phyloP scores from a whole-genome alignment of 768 basidiomycete genomes.

The Boletus insuetus region DNA sequence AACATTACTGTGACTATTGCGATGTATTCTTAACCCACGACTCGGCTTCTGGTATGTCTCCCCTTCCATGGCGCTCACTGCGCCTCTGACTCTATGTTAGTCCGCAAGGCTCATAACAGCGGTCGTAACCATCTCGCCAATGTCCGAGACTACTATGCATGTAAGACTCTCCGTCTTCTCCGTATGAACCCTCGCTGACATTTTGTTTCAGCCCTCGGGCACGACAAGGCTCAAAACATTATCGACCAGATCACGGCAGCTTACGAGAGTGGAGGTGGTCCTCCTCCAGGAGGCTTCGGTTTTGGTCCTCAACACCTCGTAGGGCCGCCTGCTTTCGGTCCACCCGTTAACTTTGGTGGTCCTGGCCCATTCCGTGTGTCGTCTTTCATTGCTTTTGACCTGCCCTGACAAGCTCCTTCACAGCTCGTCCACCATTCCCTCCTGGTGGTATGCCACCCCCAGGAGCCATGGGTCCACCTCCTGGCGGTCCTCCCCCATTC shows the following conservation, averaged over 20 bases:
- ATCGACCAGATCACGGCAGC: slow-evolving; percentile 97
- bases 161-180: slow-evolving; percentile 40
- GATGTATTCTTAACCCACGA: slow-evolving; percentile 95
- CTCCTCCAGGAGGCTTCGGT: slow-evolving; percentile 84
- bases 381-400: neutral
- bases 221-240: slow-evolving; percentile 97
- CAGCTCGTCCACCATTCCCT: slow-evolving; percentile 70
- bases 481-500: slow-evolving; percentile 68
- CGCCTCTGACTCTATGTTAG: slow-evolving; percentile 39
- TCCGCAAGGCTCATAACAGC: slow-evolving; percentile 97
- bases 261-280: slow-evolving; percentile 83
- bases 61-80: neutral
- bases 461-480: slow-evolving; percentile 50
- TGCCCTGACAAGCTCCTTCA: slow-evolving; percentile 8
- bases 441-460: slow-evolving; percentile 51
- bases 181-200: slow-evolving; percentile 2
- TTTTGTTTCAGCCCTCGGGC: slow-evolving; percentile 62
- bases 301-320: slow-evolving; percentile 81
- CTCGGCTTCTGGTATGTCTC: slow-evolving; percentile 74
- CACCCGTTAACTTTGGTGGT: slow-evolving; percentile 57
- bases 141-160: slow-evolving; percentile 96
- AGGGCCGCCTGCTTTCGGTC: slow-evolving; percentile 49
- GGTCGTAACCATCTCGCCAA: slow-evolving; percentile 96
- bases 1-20: slow-evolving; percentile 94
- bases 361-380: slow-evolving; percentile 31